These are phyloP conservation scores for Cucurbita maxima DNA, from an alignment of 306 rosid genomes.

Conservation along the genomic window DNA sequence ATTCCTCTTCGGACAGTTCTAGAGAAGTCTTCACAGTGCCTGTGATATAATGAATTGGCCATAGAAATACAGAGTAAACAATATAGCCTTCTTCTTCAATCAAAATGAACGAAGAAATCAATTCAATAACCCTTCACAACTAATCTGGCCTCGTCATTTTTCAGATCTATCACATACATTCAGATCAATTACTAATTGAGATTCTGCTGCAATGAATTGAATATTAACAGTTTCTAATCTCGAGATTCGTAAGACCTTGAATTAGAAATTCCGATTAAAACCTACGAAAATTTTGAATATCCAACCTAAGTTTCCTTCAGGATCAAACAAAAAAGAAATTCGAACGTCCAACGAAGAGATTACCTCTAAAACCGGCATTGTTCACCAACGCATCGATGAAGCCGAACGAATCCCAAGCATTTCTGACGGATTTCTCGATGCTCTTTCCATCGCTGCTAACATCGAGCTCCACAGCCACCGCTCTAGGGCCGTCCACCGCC, in stretches of 20 bases:
- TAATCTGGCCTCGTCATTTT: neutral
- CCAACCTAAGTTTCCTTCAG: neutral
- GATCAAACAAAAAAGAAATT: neutral
- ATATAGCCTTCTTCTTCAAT: neutral
- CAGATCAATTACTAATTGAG: neutral
- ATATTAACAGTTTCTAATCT: neutral
- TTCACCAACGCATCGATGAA: slow-evolving; percentile 52
- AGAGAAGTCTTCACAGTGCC: slow-evolving; percentile 46
- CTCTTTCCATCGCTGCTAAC: slow-evolving; percentile 31
- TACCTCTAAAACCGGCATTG: slow-evolving; percentile 73
- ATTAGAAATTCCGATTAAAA: neutral
- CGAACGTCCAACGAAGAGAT: neutral
- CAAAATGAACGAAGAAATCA: neutral
- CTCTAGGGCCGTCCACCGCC: slow-evolving; percentile 10
- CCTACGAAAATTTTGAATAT: neutral
- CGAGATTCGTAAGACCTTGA: neutral
- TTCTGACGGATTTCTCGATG: slow-evolving; percentile 31
- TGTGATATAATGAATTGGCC: neutral
- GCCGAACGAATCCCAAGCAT: slow-evolving; percentile 76
- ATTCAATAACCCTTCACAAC: neutral
- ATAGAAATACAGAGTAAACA: neutral
- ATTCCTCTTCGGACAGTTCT: slow-evolving; percentile 64
- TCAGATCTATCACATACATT: neutral
- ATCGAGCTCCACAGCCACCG: slow-evolving; percentile 56
- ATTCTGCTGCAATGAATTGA: neutral